Evolutionary conservation across 1,284 basidiomycete genomes (phyloP), one percentile per base, ranked within the genome.

Genomic region (Rhodotorula sp.): DNA sequence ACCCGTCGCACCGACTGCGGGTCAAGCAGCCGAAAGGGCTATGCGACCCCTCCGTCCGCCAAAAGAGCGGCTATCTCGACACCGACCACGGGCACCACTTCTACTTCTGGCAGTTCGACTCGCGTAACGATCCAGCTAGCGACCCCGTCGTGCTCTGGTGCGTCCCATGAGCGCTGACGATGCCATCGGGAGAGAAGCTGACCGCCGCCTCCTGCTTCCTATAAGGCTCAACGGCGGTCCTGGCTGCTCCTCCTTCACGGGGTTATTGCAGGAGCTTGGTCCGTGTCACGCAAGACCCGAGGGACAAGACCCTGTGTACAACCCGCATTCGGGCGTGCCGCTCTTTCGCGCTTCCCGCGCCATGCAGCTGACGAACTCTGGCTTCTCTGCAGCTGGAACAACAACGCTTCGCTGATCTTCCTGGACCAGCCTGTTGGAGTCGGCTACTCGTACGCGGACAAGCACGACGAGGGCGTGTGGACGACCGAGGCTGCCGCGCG

Each of bases 231-330:
- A 74, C 39, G 72, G 75, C 34, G 77, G 78, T 21, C 78, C 76
- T 0, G 84, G 83, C 4, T 84, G 84, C 75, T 81, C 80, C 4
- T 82, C 82, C 0, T 79, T 83, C 29, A 80, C 85, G 1, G 85
- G 85, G 0, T 77, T 85, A 32, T 82, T 85, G 64, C 83, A 83
- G 80, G 85, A 86, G 74, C 80, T 85, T 1, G 85, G 84, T 32
- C 79, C 80, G 5, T 82, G 80, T 57, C 73, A 69, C 29, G 71
- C 81, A 2, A 68, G 66, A 60, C 36, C 55, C 25, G 32, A 69
- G 15, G 70, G 67, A 1, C 59, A 70, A 32, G 62, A 63, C 25
- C 76, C 78, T 5, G 57, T 63, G 29, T 53, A 48, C 48, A 75
- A 76, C 59, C 74, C 70, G 12, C 54, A 70, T 61, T 72, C 72